These are phyloP conservation scores for Penicillium occitanis DNA, from an alignment of 2,329 filamentous ascomycete genomes.

Conservation along the genomic window DNA sequence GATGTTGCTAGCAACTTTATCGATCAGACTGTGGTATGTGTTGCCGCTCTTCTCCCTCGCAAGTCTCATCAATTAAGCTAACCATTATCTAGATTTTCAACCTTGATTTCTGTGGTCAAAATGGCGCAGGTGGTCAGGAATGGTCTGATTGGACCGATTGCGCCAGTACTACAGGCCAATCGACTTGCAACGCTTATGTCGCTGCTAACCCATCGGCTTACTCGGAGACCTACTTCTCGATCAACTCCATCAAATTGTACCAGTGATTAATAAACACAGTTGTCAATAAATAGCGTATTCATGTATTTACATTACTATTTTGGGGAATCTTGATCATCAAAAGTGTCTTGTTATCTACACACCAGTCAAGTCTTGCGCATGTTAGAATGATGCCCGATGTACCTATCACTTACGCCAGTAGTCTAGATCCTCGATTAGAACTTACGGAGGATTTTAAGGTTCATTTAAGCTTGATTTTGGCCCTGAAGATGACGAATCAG, in stretches of 20 bases:
- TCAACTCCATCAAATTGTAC: conserved; percentile 21
- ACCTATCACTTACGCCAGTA: background rate
- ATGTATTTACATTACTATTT: background rate
- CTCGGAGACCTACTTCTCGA: conserved; percentile 17
- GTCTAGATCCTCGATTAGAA: background rate
- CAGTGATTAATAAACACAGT: background rate
- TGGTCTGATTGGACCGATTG: conserved; percentile 20
- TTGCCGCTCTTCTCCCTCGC: background rate
- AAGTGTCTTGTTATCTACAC: background rate
- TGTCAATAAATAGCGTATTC: background rate
- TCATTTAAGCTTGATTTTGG: background rate
- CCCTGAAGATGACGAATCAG: background rate
- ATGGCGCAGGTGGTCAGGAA: conserved; percentile 17
- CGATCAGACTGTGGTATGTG: conserved; percentile 43
- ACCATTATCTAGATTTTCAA: conserved; percentile 17
- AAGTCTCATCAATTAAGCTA: background rate
- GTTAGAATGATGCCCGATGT: background rate
- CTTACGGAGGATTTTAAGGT: background rate
- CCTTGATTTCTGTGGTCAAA: conserved; percentile 17
- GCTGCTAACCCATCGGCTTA: conserved; percentile 19
- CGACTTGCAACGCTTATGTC: conserved; percentile 19
- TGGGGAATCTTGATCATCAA: background rate
- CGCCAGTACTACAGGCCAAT: conserved; percentile 10
- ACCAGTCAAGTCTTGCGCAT: background rate
- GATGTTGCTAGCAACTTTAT: conserved; percentile 44